Percentiles rank a stretch among this genome's conserved stretches.
These are phyloP conservation scores for Pseudopyricularia cyperi DNA, from an alignment of 2,329 filamentous ascomycete genomes.

Conservation along the genomic window DNA sequence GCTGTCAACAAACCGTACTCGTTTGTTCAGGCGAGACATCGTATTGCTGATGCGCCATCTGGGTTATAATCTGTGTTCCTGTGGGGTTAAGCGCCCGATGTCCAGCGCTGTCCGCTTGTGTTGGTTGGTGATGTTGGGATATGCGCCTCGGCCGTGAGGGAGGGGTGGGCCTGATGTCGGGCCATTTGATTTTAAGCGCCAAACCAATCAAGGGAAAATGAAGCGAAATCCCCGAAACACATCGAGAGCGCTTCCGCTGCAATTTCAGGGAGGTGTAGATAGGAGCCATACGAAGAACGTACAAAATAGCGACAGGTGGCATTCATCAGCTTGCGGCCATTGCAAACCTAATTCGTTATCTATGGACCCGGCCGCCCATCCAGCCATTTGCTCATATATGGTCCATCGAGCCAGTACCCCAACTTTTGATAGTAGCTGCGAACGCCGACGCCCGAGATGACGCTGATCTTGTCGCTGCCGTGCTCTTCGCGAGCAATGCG, in stretches of 20 bases:
- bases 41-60: not conserved
- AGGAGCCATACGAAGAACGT: too few relatives aligned
- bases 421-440: conserved; percentile 89
- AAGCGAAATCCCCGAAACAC: too few relatives aligned
- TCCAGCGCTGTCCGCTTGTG: not conserved
- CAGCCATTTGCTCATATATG: conserved; percentile 62
- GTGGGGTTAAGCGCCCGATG: not conserved
- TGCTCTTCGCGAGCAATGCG: conserved; percentile 91
- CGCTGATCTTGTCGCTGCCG: conserved; percentile 83
- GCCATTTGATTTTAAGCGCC: too few relatives aligned
- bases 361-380: conserved; percentile 28
- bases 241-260: too few relatives aligned
- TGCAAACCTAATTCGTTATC: not conserved
- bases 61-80: not conserved
- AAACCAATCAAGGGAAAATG: too few relatives aligned
- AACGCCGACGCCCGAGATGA: conserved; percentile 96
- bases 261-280: too few relatives aligned
- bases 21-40: too few relatives aligned
- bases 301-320: not conserved
- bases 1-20: too few relatives aligned
- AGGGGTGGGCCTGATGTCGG: too few relatives aligned
- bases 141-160: too few relatives aligned
- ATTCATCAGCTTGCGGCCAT: not conserved
- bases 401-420: conserved; percentile 87
- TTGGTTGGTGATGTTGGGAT: not conserved